Evolutionary conservation across 2,329 filamentous ascomycete species (phyloP), one percentile per base, ranked within the genome.

Genomic region (Monosporascus sp.): DNA sequence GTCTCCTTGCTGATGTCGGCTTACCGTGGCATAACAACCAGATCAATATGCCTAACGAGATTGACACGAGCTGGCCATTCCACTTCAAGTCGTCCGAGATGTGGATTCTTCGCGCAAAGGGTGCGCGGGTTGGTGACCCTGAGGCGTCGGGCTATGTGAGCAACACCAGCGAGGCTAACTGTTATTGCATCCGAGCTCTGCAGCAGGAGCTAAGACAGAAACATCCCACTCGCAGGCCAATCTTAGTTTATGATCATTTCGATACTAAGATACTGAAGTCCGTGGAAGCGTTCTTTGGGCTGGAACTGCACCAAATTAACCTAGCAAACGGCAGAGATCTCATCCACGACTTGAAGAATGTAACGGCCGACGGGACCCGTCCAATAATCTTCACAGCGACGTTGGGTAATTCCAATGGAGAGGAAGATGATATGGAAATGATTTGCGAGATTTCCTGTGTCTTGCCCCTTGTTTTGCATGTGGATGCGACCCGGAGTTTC

Each of bases 141-240:
- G 26, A 36, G 5, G 34, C 51, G 6, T 45, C 50, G 14, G 54
- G 54, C 4, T 58, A 58, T n/a, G 44, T 58, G 16, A 49, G 51
- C 20, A 54, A 47, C 27, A 36, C 24, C n/a, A 37, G 46, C 27
- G 56, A 56, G 41, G 51, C 54, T n/a, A 56, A 58, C 40, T 46
- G 50, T 8, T 58, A 54, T 44, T 56, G 56, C 22, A 52, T 58
- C 49, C 52, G 56, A 46, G 56, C 56, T n/a, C 41, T 58, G 26
- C 53, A 58, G 43, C 54, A 56, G 41, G 54, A 58, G 36, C 49
- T 58, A 6, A 14, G 54, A 22, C n/a, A 51, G 31, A 50, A 34
- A 11, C 47, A 38, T 36, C 52, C 51, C 11, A 48, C 31, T 11
- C 20, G 44, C 16, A 34, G 16, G 40, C 56, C 56, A 3, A 2